Evolutionary conservation across 345 rosid genomes (phyloP).

Genomic region (Crucihimalaya himalaica): DNA sequence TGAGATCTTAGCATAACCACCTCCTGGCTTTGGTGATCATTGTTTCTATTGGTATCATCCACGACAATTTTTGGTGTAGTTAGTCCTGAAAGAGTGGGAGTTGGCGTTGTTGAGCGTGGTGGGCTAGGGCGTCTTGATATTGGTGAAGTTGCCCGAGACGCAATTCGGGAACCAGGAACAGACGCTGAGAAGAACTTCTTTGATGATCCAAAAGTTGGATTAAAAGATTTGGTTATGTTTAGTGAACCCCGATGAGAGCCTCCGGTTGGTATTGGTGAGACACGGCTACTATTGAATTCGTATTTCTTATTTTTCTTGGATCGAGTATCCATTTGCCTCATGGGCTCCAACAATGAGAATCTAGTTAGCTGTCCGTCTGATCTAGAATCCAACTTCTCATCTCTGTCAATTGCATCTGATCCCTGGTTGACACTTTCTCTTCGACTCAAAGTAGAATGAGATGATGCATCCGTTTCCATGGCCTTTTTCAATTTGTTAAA

Average conservation of each 20-base stretch:
- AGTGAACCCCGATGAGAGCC: constrained; percentile 80
- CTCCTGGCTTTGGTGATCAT: constrained; percentile 82
- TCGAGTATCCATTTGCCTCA: constrained; percentile 71
- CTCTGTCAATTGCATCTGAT: constrained; percentile 66
- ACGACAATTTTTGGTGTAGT: constrained; percentile 69
- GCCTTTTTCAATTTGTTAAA: constrained; percentile 74
- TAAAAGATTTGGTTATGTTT: constrained; percentile 74
- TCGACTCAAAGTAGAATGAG: constrained; percentile 71
- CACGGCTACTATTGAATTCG: constrained; percentile 93
- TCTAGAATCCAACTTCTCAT: constrained; percentile 80
- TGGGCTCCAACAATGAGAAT: constrained; percentile 80
- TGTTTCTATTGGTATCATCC: constrained; percentile 77
- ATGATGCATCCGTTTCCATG: constrained; percentile 63
- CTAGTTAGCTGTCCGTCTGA: constrained; percentile 77
- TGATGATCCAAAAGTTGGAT: constrained; percentile 87
- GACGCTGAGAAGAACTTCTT: constrained; percentile 98
- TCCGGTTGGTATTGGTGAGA: constrained; percentile 89
- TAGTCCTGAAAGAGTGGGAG: constrained; percentile 93
- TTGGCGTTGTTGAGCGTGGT: constrained; percentile 98
- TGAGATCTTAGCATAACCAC: constrained; percentile 82
- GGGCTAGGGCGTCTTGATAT: constrained; percentile 94
- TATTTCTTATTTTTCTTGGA: constrained; percentile 86
- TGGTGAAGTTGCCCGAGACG: constrained; percentile 97
- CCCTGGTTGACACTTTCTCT: constrained; percentile 77
- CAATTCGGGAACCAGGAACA: constrained; percentile 99